These are phyloP conservation scores for Cymodocea nodosa DNA, from an alignment of 116 monocot genomes.

Conservation along the genomic window DNA sequence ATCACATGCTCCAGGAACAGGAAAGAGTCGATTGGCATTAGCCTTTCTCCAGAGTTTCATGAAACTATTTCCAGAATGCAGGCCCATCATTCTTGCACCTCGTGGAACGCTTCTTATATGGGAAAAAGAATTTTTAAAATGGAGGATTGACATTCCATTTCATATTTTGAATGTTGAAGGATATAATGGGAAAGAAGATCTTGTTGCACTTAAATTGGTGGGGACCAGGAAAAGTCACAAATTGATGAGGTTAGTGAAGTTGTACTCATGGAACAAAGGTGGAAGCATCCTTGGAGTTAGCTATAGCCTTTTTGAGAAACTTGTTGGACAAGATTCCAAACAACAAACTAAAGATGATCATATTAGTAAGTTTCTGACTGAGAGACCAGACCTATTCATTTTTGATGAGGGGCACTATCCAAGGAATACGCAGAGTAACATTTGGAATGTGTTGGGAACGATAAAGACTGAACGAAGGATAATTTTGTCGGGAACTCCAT, in stretches of 20 bases:
- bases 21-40: conserved; percentile 56
- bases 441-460: conserved; percentile 44
- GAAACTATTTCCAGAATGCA: conserved; percentile 42
- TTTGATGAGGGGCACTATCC: conserved; percentile 86
- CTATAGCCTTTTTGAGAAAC: conserved; percentile 40
- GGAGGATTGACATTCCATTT: conserved; percentile 34
- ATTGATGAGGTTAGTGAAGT: conserved; percentile 28
- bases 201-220: conserved; percentile 8
- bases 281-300: conserved; percentile 45
- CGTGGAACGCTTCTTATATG: conserved; percentile 51
- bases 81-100: conserved; percentile 64
- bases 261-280: conserved; percentile 40
- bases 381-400: conserved; percentile 53
- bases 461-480: conserved; percentile 44
- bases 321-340: conserved; percentile 15
- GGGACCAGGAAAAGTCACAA: conserved; percentile 12
- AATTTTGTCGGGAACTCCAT: conserved; percentile 81
- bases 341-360: background rate
- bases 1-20: conserved; percentile 80
- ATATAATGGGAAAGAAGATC: conserved; percentile 36
- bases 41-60: conserved; percentile 61
- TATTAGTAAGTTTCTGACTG: conserved; percentile 30
- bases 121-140: conserved; percentile 55
- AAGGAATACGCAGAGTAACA: conserved; percentile 40
- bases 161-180: conserved; percentile 41